Percentiles rank a stretch among this genome's conserved stretches.
Evolutionary conservation across 768 basidiomycete species (phyloP).

Genomic region (Suillus discolor): DNA sequence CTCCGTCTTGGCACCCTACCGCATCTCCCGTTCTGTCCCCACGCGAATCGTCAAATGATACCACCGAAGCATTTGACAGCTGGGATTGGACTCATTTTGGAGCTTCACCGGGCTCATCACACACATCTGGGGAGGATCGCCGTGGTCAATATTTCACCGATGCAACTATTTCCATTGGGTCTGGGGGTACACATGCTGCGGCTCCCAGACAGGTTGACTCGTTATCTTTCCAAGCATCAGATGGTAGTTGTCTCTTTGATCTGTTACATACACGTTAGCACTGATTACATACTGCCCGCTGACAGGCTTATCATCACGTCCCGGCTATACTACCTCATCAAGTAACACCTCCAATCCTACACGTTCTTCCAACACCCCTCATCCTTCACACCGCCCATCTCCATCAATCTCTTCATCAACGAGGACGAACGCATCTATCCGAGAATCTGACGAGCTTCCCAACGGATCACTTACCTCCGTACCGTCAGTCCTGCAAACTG

Average conservation of each 20-base stretch:
- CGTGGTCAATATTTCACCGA: constrained; percentile 9
- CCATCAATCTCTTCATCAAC: constrained; percentile 15
- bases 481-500: background rate
- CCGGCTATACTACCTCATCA: constrained; percentile 6
- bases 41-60: constrained; percentile 20
- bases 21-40: constrained; percentile 30
- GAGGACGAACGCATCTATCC: background rate
- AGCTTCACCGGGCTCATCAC: background rate
- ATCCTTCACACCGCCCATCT: constrained; percentile 27
- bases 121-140: background rate
- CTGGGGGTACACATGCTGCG: constrained; percentile 3
- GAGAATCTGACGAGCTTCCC: background rate
- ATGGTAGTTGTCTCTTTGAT: background rate
- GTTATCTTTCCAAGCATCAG: constrained; percentile 3
- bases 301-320: constrained; percentile 8
- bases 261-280: constrained; percentile 1
- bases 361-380: background rate
- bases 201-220: constrained; percentile 5
- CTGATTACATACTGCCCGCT: constrained; percentile 1
- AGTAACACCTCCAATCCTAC: background rate
- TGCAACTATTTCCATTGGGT: constrained; percentile 3
- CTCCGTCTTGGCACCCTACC: constrained; percentile 23
- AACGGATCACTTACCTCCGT: background rate
- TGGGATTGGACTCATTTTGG: constrained; percentile 9
- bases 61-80: constrained; percentile 8